These are phyloP conservation scores for Phytophthora chlamydospora DNA, from an alignment of 352 stramenopile species.

Conservation along the genomic window DNA sequence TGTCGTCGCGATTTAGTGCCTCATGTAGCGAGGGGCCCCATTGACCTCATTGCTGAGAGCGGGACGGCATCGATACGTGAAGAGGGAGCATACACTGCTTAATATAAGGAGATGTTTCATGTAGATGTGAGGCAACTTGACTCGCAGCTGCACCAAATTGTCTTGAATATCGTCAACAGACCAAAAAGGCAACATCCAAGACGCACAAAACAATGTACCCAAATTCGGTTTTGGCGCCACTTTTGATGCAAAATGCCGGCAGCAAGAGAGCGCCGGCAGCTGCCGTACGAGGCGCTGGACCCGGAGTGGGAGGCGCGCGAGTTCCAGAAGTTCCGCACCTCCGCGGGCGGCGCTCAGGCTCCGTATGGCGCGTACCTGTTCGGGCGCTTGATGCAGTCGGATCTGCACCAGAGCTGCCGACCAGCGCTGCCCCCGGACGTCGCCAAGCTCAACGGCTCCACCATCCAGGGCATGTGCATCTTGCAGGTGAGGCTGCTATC, in stretches of 20 bases:
- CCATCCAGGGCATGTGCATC: constrained; percentile 72
- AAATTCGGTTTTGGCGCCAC: too few relatives aligned
- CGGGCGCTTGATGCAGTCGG: constrained; percentile 60
- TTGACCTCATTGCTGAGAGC: too few relatives aligned
- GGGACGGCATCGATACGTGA: too few relatives aligned
- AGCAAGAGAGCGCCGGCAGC: constrained; percentile 25
- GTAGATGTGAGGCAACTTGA: too few relatives aligned
- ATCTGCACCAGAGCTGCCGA: constrained; percentile 71
- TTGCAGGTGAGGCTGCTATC: constrained; percentile 51
- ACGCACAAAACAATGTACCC: too few relatives aligned
- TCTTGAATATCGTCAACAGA: too few relatives aligned
- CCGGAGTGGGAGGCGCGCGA: constrained; percentile 60
- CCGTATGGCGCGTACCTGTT: constrained; percentile 61
- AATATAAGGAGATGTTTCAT: too few relatives aligned
- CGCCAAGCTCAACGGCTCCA: constrained; percentile 50
- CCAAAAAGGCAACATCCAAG: too few relatives aligned
- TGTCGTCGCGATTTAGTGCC: constrained; percentile 11
- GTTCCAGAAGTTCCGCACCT: constrained; percentile 42
- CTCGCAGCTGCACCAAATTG: too few relatives aligned
- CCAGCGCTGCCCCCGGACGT: constrained; percentile 63
- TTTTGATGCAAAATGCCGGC: background rate
- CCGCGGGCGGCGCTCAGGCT: constrained; percentile 20
- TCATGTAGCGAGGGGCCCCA: background rate
- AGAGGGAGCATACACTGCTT: too few relatives aligned
- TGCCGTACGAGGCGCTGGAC: constrained; percentile 69